Evolutionary conservation across 2,329 filamentous ascomycete species (phyloP), one percentile per base, ranked within the genome.

Genomic region (Sordariomycetes sp.): DNA sequence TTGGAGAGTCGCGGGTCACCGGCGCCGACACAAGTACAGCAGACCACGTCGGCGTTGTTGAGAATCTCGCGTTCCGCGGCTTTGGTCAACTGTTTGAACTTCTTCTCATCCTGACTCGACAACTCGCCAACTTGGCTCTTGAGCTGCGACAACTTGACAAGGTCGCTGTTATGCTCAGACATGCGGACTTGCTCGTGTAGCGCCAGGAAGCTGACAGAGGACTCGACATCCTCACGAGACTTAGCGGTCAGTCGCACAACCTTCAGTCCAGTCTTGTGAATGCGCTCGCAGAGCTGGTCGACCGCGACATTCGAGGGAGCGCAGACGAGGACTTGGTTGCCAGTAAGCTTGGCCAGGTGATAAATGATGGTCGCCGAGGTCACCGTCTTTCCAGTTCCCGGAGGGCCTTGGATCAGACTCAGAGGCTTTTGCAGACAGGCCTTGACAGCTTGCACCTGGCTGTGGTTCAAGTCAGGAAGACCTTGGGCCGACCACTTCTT

Each of bases 281-380:
- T 90, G 30, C 93, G 86, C 61, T 98, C 92, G 54, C 92, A 98
- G 20, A 98, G 79, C 60, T 98, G 92, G 52, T 98, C 92, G 19
- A 98, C 92, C 8, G 92, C 92, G 42, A 98, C 92, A 68, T 98
- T 98, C 32, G 92, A 98, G 1, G 92, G 92, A 12, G 92, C 92
- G 50, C 92, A 98, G 30, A 98, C 92, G 23, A 98, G 70, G 4
- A 98, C 90, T 51, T 94, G 92, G 35, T 88, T 87, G 42, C 83
- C 87, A 47, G 88, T 96, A 60, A 93, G 83, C 64, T 94, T 96
- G 45, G 87, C 86, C 38, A 98, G 70, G 55, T 98, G 92, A 53
- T 95, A 96, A 54, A 98, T 98, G 55, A 98, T 94, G 2, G 92
- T 98, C 21, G 92, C 92, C 23, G 92, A 98, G 12, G 92, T 98